Conservation (phyloP, 2,329 filamentous ascomycete species). For the Ophiostoma fasciatum region DNA sequence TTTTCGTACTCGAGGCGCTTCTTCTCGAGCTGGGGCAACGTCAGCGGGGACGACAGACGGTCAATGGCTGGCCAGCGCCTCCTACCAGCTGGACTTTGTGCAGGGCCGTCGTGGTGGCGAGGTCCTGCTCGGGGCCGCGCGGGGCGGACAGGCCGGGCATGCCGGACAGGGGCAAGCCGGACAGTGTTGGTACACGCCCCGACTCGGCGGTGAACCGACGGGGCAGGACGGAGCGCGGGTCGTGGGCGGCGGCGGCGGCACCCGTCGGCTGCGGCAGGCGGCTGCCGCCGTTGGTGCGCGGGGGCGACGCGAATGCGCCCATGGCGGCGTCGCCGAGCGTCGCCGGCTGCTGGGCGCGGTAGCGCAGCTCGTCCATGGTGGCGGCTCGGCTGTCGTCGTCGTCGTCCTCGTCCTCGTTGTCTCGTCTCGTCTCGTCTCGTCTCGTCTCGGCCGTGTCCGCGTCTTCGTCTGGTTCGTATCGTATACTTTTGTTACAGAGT, state of each 20-base stretch:
- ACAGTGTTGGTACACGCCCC: constrained; percentile 64
- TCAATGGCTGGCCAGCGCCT: no score
- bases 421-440: no score
- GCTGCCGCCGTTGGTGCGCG: constrained; percentile 53
- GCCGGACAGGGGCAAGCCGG: no score
- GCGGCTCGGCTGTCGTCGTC: no score
- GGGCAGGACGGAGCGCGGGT: constrained; percentile 64
- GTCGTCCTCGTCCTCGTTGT: no score
- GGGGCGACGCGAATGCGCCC: constrained; percentile 59
- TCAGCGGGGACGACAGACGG: no score
- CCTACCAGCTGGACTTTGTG: constrained; percentile 64
- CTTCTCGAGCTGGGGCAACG: constrained; percentile 89
- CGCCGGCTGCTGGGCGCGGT: constrained; percentile 55
- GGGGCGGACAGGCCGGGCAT: constrained; percentile 42
- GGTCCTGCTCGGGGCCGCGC: constrained; percentile 37
- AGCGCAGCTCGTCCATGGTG: constrained; percentile 62
- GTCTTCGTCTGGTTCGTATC: constrained; percentile 6
- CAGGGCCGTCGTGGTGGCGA: constrained; percentile 26
- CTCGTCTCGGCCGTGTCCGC: constrained; percentile 1
- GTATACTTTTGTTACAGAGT: constrained; percentile 12
- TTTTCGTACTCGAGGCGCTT: constrained; percentile 88
- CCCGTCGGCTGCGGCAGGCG: constrained; percentile 47
- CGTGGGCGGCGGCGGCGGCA: constrained; percentile 41
- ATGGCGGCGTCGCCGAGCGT: constrained; percentile 63
- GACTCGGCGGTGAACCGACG: constrained; percentile 91